phyloP scores from a whole-genome alignment of 2,329 filamentous ascomycete genomes.

The Cladosporium sp. region DNA sequence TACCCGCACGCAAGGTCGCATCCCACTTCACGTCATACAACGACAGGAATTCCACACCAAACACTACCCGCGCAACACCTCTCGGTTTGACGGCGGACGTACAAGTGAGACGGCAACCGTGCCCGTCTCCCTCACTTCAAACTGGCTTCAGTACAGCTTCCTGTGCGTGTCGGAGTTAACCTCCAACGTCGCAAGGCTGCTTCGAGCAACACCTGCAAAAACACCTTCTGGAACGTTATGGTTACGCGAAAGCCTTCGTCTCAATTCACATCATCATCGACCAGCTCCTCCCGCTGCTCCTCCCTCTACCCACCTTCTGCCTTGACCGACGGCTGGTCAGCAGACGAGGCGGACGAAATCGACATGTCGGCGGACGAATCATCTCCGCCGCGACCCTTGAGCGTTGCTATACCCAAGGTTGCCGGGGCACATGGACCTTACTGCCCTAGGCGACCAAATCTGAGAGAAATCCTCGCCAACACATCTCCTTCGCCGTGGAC shows the following conservation, averaged over 20 bases:
- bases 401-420: conserved; percentile 51
- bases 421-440: conserved; percentile 50
- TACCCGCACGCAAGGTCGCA: conserved; percentile 20
- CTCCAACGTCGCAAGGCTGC: conserved; percentile 25
- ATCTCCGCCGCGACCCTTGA: conserved; percentile 48
- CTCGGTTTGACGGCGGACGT: conserved; percentile 21
- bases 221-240: conserved; percentile 34
- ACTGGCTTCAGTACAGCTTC: conserved; percentile 38
- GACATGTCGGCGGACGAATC: conserved; percentile 50
- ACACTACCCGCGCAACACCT: conserved; percentile 13
- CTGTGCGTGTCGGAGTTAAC: conserved; percentile 33
- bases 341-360: conserved; percentile 52
- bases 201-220: conserved; percentile 27
- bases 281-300: conserved; percentile 31
- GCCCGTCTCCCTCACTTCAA: conserved; percentile 28
- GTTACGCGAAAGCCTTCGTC: conserved; percentile 35
- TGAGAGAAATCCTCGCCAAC: conserved; percentile 87
- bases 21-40: conserved; percentile 21
- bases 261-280: conserved; percentile 35
- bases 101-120: conserved; percentile 22
- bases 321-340: conserved; percentile 40
- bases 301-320: conserved; percentile 31
- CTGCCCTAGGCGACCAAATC: conserved; percentile 66
- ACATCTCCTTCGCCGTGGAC: conserved; percentile 86
- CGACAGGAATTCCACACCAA: not conserved